phyloP scores from a whole-genome alignment of 1,284 basidiomycete species.

The Austroboletus novae-zelandiae region DNA sequence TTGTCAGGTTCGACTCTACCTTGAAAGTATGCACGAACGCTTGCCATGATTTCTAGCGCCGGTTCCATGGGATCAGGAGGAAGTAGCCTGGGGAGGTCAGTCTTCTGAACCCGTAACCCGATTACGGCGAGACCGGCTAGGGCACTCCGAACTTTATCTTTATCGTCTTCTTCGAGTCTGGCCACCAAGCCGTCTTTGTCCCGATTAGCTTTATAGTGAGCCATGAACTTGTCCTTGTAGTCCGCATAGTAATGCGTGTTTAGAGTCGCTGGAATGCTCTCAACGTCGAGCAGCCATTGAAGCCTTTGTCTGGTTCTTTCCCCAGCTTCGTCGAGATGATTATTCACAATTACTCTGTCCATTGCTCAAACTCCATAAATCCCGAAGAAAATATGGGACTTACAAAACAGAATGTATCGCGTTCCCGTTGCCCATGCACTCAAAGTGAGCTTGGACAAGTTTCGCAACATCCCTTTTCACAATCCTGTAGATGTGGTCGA shows the following conservation, averaged over 20 bases:
- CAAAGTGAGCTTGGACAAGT: slow-evolving; percentile 50
- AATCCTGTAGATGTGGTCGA: slow-evolving; percentile 41
- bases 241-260: slow-evolving; percentile 58
- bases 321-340: slow-evolving; percentile 45
- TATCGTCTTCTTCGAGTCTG: slow-evolving; percentile 13
- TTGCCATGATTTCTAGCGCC: slow-evolving; percentile 64
- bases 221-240: slow-evolving; percentile 57
- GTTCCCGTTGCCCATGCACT: slow-evolving; percentile 48
- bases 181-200: slow-evolving; percentile 30
- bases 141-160: slow-evolving; percentile 24
- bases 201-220: slow-evolving; percentile 45
- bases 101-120: slow-evolving; percentile 41
- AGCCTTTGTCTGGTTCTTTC: slow-evolving; percentile 41
- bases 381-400: not conserved
- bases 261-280: slow-evolving; percentile 51
- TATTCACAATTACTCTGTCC: slow-evolving; percentile 44
- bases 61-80: slow-evolving; percentile 52
- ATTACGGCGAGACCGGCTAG: slow-evolving; percentile 44
- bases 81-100: slow-evolving; percentile 52
- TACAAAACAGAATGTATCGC: slow-evolving; percentile 25
- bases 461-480: slow-evolving; percentile 40
- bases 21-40: slow-evolving; percentile 73
- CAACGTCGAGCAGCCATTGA: slow-evolving; percentile 53
- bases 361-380: not conserved
- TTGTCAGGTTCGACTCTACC: slow-evolving; percentile 35